These are phyloP conservation scores for Chaetomium strumarium DNA, from an alignment of 2,329 filamentous ascomycete species.

Conservation along the genomic window DNA sequence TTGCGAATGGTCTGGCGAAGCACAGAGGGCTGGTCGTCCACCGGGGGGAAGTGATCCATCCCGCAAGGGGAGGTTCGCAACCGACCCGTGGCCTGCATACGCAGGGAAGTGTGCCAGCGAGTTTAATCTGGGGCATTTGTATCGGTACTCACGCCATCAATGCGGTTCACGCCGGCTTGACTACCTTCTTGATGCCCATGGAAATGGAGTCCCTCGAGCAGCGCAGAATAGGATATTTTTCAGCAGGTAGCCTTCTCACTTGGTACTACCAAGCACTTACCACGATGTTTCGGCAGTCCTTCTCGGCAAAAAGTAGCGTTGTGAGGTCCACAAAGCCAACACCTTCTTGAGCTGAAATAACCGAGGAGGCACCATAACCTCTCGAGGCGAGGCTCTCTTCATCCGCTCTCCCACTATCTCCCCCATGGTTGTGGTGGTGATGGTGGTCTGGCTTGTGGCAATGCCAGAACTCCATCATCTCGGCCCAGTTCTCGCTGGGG, in stretches of 20 bases:
- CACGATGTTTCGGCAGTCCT: constrained; percentile 52
- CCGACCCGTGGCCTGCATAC: constrained; percentile 21
- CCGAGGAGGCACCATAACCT: constrained; percentile 79
- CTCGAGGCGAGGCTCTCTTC: constrained; percentile 52
- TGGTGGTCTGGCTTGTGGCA: constrained; percentile 83
- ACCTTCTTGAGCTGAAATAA: constrained; percentile 58
- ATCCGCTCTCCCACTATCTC: constrained; percentile 25
- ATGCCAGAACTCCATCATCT: constrained; percentile 99
- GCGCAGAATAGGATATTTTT: background rate
- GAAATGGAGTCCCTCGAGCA: background rate
- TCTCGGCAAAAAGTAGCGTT: constrained; percentile 63
- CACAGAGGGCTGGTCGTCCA: constrained; percentile 32
- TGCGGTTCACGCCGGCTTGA: constrained; percentile 41
- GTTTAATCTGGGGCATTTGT: constrained; percentile 59
- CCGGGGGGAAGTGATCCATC: constrained; percentile 17
- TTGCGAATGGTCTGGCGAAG: constrained; percentile 45
- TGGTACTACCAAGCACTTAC: constrained; percentile 30
- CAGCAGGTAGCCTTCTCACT: constrained; percentile 3
- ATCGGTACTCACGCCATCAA: constrained; percentile 59
- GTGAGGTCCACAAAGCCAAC: constrained; percentile 76
- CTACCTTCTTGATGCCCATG: constrained; percentile 57
- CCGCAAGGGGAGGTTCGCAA: constrained; percentile 31
- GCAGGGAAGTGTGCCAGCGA: constrained; percentile 27
- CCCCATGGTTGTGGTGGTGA: constrained; percentile 34
- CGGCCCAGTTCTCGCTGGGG: constrained; percentile 95